Evolutionary conservation across 2,329 filamentous ascomycete species (phyloP).

Genomic region (Metarhizium album): DNA sequence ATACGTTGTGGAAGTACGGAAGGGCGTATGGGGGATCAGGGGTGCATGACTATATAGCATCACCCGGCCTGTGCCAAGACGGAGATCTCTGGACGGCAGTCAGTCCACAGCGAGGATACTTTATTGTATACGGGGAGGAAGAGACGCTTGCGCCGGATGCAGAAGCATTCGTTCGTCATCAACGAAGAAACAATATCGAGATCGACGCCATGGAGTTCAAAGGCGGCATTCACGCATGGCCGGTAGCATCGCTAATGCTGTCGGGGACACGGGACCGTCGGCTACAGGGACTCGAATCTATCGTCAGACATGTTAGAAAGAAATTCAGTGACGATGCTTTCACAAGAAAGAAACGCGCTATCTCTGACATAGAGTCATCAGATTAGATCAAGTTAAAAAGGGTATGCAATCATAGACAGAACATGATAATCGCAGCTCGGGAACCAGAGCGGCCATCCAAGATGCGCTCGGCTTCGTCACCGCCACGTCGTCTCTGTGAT

Average conservation of each 20-base stretch:
- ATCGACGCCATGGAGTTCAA: conserved; percentile 50
- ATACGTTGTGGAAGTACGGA: conserved; percentile 58
- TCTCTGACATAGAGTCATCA: conserved; percentile 25
- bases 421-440: conserved; percentile 15
- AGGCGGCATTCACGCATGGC: conserved; percentile 72
- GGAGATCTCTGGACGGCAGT: conserved; percentile 54
- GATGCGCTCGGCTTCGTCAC: conserved; percentile 38
- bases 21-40: conserved; percentile 48
- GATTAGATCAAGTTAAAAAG: conserved; percentile 54
- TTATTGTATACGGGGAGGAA: conserved; percentile 62
- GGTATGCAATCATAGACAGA: conserved; percentile 21
- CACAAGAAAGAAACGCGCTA: conserved; percentile 10
- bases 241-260: conserved; percentile 55
- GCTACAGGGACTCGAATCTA: conserved; percentile 37
- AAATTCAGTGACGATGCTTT: conserved; percentile 13
- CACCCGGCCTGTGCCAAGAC: conserved; percentile 61
- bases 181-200: conserved; percentile 41
- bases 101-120: conserved; percentile 55
- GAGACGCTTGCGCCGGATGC: conserved; percentile 70
- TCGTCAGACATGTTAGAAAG: conserved; percentile 27
- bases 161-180: conserved; percentile 42
- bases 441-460: conserved; percentile 32
- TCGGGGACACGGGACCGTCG: conserved; percentile 37
- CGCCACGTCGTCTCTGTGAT: conserved; percentile 21
- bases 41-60: conserved; percentile 31